phyloP scores from a whole-genome alignment of 305 asterid species.

The Euphrasia arctica region DNA sequence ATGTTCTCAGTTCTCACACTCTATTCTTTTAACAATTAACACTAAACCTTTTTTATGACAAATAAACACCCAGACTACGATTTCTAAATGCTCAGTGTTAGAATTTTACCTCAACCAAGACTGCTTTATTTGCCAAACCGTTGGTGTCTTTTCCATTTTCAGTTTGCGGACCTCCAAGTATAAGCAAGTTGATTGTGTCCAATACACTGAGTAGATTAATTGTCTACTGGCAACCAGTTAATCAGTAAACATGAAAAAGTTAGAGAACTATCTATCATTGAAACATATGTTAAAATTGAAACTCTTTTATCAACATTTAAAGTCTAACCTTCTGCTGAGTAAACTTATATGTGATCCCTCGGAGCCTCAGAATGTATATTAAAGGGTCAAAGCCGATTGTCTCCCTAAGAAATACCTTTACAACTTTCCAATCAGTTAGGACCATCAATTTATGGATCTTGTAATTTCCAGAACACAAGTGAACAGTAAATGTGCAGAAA shows the following conservation, averaged over 20 bases:
- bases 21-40: not conserved
- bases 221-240: conserved; percentile 80
- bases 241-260: conserved; percentile 31
- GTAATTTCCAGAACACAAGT: conserved; percentile 12
- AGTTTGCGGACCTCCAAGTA: conserved; percentile 65
- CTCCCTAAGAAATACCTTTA: conserved; percentile 92
- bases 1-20: not conserved
- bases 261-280: conserved; percentile 31
- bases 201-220: conserved; percentile 79
- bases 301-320: conserved; percentile 17
- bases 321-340: conserved; percentile 89
- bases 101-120: conserved; percentile 74
- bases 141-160: conserved; percentile 72
- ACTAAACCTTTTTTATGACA: not conserved
- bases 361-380: conserved; percentile 71
- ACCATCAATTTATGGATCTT: conserved; percentile 17
- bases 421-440: conserved; percentile 29
- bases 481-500: conserved; percentile 24
- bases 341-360: conserved; percentile 84
- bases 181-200: conserved; percentile 81
- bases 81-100: conserved; percentile 15
- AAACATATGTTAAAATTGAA: conserved; percentile 19
- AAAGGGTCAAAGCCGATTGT: conserved; percentile 84
- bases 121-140: conserved; percentile 64
- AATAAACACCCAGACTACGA: not conserved